phyloP scores from a whole-genome alignment of 495 filamentous ascomycete species.

The Trichocladium uniseriatum region DNA sequence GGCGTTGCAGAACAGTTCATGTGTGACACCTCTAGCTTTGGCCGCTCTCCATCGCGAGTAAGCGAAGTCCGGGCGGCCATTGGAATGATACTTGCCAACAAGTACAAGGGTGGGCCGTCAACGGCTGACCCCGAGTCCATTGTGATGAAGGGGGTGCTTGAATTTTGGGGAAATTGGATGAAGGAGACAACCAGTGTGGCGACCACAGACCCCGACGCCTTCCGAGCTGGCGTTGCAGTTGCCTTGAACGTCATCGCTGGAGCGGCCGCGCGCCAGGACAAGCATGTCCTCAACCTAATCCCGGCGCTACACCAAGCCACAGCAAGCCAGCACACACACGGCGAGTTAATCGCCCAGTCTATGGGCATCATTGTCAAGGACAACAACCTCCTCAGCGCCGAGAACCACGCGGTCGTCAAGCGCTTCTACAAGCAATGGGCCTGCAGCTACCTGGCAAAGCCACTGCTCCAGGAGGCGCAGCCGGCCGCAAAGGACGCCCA shows the following conservation, averaged over 20 bases:
- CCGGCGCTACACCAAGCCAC: conserved; percentile 16
- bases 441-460: conserved; percentile 23
- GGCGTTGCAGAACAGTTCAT: conserved; percentile 21
- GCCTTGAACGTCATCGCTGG: conserved; percentile 24
- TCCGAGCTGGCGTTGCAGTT: conserved; percentile 16
- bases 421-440: conserved; percentile 30
- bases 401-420: conserved; percentile 25
- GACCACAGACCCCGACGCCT: conserved; percentile 7
- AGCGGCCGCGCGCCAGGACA: conserved; percentile 24
- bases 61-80: conserved; percentile 23
- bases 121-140: conserved; percentile 21
- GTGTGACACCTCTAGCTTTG: conserved; percentile 14
- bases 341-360: conserved; percentile 22
- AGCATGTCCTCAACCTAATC: conserved; percentile 12
- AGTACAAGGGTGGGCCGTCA: conserved; percentile 25
- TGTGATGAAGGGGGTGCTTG: conserved; percentile 14
- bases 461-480: conserved; percentile 19
- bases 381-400: conserved; percentile 17
- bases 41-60: conserved; percentile 1
- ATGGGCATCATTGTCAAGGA: conserved; percentile 20
- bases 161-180: conserved; percentile 18
- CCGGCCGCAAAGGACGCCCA: conserved; percentile 9
- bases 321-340: conserved; percentile 11
- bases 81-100: conserved; percentile 27
- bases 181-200: conserved; percentile 4